Conservation (phyloP, 257 asterid genomes). For the Knoxia roxburghii region DNA sequence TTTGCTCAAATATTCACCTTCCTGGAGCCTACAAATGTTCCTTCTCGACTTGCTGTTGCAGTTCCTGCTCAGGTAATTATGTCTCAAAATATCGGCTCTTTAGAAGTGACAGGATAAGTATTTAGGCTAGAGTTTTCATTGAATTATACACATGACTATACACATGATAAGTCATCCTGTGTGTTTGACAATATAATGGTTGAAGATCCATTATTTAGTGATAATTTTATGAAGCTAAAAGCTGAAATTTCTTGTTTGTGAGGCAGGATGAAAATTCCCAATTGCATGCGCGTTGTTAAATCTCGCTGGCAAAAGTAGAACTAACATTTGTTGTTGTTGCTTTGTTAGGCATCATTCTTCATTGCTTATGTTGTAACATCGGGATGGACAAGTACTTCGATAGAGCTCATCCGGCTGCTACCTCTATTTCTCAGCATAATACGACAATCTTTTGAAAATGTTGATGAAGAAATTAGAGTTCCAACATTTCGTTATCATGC, state of each 20-base stretch:
- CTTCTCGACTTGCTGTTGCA: constrained; percentile 63
- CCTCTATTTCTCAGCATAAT: constrained; percentile 53
- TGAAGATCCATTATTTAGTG: background rate
- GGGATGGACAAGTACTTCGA: constrained; percentile 87
- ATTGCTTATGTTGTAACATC: constrained; percentile 83
- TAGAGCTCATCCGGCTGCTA: constrained; percentile 70
- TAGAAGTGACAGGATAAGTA: background rate
- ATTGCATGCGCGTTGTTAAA: background rate
- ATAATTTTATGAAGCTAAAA: too few relatives aligned
- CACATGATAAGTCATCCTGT: background rate
- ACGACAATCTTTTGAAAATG: constrained; percentile 35
- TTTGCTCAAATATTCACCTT: constrained; percentile 13
- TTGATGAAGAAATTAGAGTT: constrained; percentile 38
- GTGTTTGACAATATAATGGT: background rate
- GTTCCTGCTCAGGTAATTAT: constrained; percentile 62
- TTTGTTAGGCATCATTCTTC: constrained; percentile 74
- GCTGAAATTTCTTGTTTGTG: background rate
- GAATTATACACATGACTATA: background rate
- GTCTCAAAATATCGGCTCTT: background rate
- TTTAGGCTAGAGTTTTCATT: background rate
- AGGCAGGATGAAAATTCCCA: background rate
- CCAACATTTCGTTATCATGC: constrained; percentile 76
- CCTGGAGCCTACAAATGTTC: constrained; percentile 39
- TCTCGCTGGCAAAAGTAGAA: background rate
- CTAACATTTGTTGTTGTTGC: background rate